Conservation (phyloP, 73 alveolate genomes). For the Paramecium pentaurelia region DNA sequence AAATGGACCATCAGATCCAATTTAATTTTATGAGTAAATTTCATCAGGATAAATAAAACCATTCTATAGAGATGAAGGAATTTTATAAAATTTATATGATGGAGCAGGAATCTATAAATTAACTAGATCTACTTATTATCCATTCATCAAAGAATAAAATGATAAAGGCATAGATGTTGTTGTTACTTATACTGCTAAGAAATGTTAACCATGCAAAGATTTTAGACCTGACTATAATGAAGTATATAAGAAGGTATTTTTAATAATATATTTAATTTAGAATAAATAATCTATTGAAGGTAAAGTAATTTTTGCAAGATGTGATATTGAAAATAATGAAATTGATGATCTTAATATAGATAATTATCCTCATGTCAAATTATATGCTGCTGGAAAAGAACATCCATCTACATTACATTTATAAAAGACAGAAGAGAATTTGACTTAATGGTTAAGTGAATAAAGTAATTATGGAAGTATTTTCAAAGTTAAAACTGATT, state of each 20-base stretch:
- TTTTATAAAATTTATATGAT: not conserved
- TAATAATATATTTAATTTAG: not conserved
- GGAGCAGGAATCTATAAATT: conserved; percentile 47
- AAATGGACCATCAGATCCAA: not conserved
- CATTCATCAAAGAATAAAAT: not conserved
- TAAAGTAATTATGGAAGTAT: not conserved
- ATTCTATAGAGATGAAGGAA: conserved; percentile 36
- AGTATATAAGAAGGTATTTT: not conserved
- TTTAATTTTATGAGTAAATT: conserved; percentile 11
- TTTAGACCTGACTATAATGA: conserved; percentile 45
- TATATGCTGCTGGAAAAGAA: conserved; percentile 34
- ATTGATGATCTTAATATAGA: not conserved
- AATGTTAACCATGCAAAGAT: conserved; percentile 38
- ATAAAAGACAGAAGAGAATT: not conserved
- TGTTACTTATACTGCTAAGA: conserved; percentile 39
- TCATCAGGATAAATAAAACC: not conserved
- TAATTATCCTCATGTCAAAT: conserved; percentile 35
- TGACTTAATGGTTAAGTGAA: conserved; percentile 29
- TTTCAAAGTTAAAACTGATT: conserved; percentile 32
- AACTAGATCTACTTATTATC: conserved; percentile 1
- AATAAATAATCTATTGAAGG: not conserved
- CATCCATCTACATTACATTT: not conserved
- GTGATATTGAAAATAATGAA: conserved; percentile 34
- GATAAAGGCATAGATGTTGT: conserved; percentile 32
- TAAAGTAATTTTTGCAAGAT: conserved; percentile 23